Percentiles rank a stretch among this genome's conserved stretches.
These are phyloP conservation scores for Suzukiozyma palmioleophila DNA, from an alignment of 1,139 yeast species.

Conservation along the genomic window DNA sequence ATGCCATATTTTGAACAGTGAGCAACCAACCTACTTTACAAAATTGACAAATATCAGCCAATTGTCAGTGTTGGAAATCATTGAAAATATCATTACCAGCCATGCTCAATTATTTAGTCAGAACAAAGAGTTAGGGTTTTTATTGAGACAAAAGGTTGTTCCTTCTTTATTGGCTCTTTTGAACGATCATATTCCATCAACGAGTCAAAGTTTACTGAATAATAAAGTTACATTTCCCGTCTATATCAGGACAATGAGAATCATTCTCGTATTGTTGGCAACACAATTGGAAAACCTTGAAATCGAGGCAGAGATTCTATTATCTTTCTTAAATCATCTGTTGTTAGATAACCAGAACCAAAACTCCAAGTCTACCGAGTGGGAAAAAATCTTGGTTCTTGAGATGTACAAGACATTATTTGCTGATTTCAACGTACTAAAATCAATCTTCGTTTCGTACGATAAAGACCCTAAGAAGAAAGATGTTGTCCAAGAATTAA, in stretches of 20 bases:
- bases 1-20: constrained; percentile 62
- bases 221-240: constrained; percentile 52
- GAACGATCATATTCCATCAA: constrained; percentile 35
- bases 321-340: constrained; percentile 69
- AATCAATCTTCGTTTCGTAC: constrained; percentile 54
- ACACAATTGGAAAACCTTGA: constrained; percentile 59
- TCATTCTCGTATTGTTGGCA: constrained; percentile 56
- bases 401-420: constrained; percentile 67
- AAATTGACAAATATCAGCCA: constrained; percentile 52
- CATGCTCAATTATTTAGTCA: constrained; percentile 53
- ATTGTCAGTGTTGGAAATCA: constrained; percentile 71
- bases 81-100: constrained; percentile 62
- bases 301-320: constrained; percentile 75
- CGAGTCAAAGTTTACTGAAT: not conserved
- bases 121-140: constrained; percentile 60
- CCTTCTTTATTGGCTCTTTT: constrained; percentile 71
- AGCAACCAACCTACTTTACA: constrained; percentile 46
- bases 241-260: constrained; percentile 69
- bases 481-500: constrained; percentile 56
- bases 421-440: constrained; percentile 49
- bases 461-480: constrained; percentile 58
- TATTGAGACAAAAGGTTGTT: constrained; percentile 63
- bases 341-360: constrained; percentile 27
- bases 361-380: constrained; percentile 19
- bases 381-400: constrained; percentile 72